Percentiles rank a stretch among this genome's conserved stretches.
phyloP scores from a whole-genome alignment of 257 asterid genomes.

The Forsythia viridissima region DNA sequence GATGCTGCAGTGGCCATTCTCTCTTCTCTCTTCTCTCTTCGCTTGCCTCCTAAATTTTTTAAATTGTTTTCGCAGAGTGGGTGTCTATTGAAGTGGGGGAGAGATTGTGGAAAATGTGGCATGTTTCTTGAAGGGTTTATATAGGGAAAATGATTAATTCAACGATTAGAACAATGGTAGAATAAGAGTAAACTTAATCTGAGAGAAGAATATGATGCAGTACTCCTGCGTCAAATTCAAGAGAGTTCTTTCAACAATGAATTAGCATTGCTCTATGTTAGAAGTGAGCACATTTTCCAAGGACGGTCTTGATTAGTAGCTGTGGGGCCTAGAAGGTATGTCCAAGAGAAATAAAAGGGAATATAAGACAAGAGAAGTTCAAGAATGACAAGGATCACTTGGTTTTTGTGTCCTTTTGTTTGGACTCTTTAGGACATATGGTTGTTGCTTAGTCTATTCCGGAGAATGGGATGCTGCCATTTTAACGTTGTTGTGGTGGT shows the following conservation, averaged over 20 bases:
- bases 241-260: slow-evolving; percentile 4
- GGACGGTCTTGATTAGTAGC: slow-evolving; percentile 5
- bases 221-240: background rate
- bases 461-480: background rate
- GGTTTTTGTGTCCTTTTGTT: background rate
- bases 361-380: background rate
- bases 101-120: background rate
- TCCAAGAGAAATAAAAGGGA: slow-evolving; percentile 18
- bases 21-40: background rate
- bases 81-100: background rate
- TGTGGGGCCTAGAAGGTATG: background rate
- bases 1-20: slow-evolving; percentile 26
- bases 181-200: slow-evolving; percentile 10
- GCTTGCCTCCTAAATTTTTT: background rate
- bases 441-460: background rate
- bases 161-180: slow-evolving; percentile 10
- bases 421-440: background rate
- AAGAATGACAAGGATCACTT: slow-evolving; percentile 16
- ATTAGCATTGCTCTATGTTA: background rate
- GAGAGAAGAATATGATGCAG: background rate
- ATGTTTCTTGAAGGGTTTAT: slow-evolving; percentile 6
- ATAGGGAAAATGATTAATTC: background rate
- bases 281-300: slow-evolving; percentile 6
- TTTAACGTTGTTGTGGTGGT: background rate
- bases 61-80: background rate